Evolutionary conservation across 345 rosid genomes (phyloP), one percentile per base, ranked within the genome.

Genomic region (Linum lewisii): DNA sequence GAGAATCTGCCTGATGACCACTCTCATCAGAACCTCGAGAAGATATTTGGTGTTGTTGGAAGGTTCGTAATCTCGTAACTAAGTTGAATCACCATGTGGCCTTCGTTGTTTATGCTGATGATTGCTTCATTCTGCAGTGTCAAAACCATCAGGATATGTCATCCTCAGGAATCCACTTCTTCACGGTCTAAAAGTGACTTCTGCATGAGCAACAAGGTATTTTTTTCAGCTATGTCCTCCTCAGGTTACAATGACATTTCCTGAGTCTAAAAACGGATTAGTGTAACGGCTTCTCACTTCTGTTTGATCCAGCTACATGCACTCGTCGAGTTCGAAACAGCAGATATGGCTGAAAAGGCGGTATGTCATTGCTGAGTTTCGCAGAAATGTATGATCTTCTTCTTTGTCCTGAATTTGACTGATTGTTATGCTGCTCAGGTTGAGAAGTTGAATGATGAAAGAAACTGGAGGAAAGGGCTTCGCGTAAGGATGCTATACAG

Each of bases 1-100:
- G 99, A 93, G 83, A 93, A 93, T 77, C 73, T 93, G 72, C 99
- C 99, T 37, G 99, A 93, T 51, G 99, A 93, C 80, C 95, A 93
- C 62, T 90, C 97, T 57, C 88, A 93, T 69, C 99, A 85, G 36
- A 90, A 90, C 72, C 78, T 93, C 63, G 97, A 90, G 75, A 90
- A 80, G 62, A 82, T 90, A 60, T 93, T 87, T 59, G 72, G 85
- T 64, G 86, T 82, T 13, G 82, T 81, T 61, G 99, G 99, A 77
- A 82, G 82, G 99, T 93, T 11, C n/a, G n/a, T n/a, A n/a, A n/a
- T n/a, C n/a, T n/a, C n/a, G n/a, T n/a, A n/a, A n/a, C n/a, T n/a
- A n/a, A 11, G 16, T 42, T 57, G 2, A 22, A n/a, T n/a, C n/a
- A n/a, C n/a, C n/a, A n/a, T n/a, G n/a, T n/a, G n/a, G n/a, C n/a